These are phyloP conservation scores for Magnaporthiopsis incrustans DNA, from an alignment of 2,329 filamentous ascomycete genomes.

Conservation along the genomic window DNA sequence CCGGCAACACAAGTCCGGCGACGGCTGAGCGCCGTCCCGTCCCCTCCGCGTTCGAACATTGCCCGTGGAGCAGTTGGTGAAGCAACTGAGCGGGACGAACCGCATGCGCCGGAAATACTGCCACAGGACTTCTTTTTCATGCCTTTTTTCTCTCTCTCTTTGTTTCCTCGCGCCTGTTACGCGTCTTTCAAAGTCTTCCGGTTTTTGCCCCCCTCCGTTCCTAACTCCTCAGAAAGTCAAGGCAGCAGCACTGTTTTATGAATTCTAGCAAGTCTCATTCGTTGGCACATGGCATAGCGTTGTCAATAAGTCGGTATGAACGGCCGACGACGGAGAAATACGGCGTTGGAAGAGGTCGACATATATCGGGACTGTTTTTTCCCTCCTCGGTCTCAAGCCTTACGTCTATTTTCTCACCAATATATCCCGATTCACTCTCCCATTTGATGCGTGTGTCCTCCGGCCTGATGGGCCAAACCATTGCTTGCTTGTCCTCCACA, in stretches of 20 bases:
- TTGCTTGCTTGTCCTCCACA: too few species aligned
- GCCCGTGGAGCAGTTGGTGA: neutral
- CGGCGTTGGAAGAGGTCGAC: neutral
- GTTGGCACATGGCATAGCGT: neutral
- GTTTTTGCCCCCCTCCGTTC: neutral
- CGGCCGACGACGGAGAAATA: neutral
- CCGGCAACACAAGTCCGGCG: conserved; percentile 2
- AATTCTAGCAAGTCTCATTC: neutral
- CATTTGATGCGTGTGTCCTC: neutral
- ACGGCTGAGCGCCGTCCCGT: neutral
- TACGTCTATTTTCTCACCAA: neutral
- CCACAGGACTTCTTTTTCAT: neutral
- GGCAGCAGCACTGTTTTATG: neutral
- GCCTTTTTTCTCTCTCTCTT: too few species aligned
- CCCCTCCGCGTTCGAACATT: neutral
- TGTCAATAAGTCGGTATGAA: neutral
- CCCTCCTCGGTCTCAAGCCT: neutral
- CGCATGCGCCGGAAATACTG: neutral
- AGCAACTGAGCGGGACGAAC: neutral
- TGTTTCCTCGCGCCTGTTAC: neutral
- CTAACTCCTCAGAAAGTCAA: neutral
- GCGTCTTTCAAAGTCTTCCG: neutral
- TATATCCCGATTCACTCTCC: too few species aligned
- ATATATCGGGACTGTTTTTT: neutral
- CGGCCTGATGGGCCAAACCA: too few species aligned